phyloP scores from a whole-genome alignment of 202 grass and related monocot species.

The Carex sylvatica region DNA sequence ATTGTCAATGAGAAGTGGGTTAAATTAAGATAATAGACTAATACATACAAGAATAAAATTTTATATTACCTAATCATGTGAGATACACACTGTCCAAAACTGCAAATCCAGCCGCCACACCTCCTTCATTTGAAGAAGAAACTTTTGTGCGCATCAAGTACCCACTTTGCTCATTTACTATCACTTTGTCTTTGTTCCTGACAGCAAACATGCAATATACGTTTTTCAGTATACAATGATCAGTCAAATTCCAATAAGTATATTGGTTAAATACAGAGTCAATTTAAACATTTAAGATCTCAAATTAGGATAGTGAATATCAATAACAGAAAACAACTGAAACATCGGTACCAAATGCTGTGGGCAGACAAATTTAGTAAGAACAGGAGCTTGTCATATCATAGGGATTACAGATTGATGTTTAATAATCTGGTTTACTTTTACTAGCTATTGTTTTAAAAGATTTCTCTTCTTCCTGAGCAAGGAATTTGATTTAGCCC shows the following conservation, averaged over 20 bases:
- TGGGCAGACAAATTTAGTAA: neutral
- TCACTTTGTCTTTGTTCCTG: constrained; percentile 86
- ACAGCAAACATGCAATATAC: neutral
- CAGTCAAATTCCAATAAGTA: constrained; percentile 12
- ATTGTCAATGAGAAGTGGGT: neutral
- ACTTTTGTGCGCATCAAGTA: constrained; percentile 95
- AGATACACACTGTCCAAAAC: constrained; percentile 82
- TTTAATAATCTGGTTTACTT: neutral
- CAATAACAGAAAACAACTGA: neutral
- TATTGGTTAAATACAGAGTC: neutral
- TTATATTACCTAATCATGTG: constrained; percentile 55
- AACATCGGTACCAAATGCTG: neutral
- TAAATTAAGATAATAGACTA: neutral
- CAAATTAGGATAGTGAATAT: neutral
- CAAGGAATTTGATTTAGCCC: neutral
- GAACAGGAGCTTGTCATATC: neutral
- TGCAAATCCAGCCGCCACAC: constrained; percentile 90
- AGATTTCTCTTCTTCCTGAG: neutral
- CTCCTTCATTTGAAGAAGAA: constrained; percentile 94
- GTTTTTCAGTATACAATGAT: neutral
- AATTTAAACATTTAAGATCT: neutral
- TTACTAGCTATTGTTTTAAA: neutral
- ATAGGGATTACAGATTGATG: neutral
- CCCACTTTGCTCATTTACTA: constrained; percentile 68
- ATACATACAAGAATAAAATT: neutral